These are phyloP conservation scores for Gracilaria caudata DNA, from an alignment of 23 red algal species.

Conservation along the genomic window DNA sequence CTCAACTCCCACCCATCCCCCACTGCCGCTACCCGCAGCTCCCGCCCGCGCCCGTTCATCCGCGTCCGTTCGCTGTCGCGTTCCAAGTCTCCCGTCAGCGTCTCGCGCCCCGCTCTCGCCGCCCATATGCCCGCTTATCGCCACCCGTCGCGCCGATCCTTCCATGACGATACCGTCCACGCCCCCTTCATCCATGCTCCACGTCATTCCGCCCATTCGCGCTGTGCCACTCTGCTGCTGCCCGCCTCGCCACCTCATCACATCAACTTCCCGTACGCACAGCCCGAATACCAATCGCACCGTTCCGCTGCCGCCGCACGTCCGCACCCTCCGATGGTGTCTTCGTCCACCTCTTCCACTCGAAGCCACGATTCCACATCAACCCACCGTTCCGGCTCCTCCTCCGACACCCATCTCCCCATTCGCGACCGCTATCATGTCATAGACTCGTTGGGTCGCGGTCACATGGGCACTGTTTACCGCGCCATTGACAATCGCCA, in stretches of 20 bases:
- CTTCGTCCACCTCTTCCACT: background rate
- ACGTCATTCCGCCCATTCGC: background rate
- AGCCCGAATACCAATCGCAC: background rate
- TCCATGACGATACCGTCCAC: background rate
- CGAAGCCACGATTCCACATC: background rate
- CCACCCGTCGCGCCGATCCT: background rate
- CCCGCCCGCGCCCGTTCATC: too few species aligned
- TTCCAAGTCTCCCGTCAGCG: too few species aligned
- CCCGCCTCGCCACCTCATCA: background rate
- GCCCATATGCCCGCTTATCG: constrained; percentile 2
- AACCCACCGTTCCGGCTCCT: background rate
- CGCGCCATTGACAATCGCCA: constrained; percentile 9
- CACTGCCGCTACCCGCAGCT: too few species aligned
- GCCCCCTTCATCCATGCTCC: background rate
- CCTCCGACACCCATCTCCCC: background rate
- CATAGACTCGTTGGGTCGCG: constrained; percentile 8
- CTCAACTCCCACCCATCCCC: too few species aligned
- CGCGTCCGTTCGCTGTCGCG: too few species aligned
- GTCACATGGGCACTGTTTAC: constrained; percentile 30
- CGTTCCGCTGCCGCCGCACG: background rate
- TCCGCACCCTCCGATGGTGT: background rate
- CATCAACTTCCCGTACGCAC: background rate
- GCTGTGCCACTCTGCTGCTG: background rate
- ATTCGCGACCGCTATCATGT: constrained; percentile 37
- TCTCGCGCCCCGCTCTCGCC: too few species aligned